Evolutionary conservation across 371 early-diverging fungal species (phyloP), one percentile per base, ranked within the genome.

Genomic region (Rhizomucor pusillus): DNA sequence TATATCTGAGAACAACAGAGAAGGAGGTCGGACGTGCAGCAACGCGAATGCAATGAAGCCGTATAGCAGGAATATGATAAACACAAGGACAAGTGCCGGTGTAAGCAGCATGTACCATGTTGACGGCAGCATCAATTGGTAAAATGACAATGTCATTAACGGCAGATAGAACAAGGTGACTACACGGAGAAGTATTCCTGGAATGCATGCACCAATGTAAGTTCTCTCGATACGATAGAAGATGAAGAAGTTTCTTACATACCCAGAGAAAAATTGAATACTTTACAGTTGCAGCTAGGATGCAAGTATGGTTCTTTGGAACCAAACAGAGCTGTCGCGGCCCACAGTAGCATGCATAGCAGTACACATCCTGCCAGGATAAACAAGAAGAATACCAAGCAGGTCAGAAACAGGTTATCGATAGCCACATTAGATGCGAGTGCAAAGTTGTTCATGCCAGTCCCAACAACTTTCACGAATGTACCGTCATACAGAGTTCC

Each of bases 1-100:
- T 9, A 71, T 46, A 47, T 80, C 81, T 1, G 75, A 75, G 43
- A 71, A 79, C 5, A 76, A 50, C 14, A 76, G 58, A 0, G 77
- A 70, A 0, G 71, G 50, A 2, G 77, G 77, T n/a, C 67, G 60
- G 5, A 73, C 66, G 16, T 64, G 62, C 3, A 76, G 45, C 9
- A 76, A 56, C 10, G 59, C 52, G 36, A 76, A 66, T 2, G 65
- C 59, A 34, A 73, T 60, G 22, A 52, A 70, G 10, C 73, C 77
- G 41, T 64, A 71, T 0, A 70, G 34, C 19, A 71, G 20, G 46
- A 57, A 63, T 14, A 70, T 56, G 2, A 65, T 63, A 11, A 65
- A 59, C 4, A 68, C 66, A 1, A 76, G 43, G 9, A 73, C 55
- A 7, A 73, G 2, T 0, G 77, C 65, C 3, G 77, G 68, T 18